phyloP scores from a whole-genome alignment of 2,329 filamentous ascomycete species.

The Botrytis medusae region DNA sequence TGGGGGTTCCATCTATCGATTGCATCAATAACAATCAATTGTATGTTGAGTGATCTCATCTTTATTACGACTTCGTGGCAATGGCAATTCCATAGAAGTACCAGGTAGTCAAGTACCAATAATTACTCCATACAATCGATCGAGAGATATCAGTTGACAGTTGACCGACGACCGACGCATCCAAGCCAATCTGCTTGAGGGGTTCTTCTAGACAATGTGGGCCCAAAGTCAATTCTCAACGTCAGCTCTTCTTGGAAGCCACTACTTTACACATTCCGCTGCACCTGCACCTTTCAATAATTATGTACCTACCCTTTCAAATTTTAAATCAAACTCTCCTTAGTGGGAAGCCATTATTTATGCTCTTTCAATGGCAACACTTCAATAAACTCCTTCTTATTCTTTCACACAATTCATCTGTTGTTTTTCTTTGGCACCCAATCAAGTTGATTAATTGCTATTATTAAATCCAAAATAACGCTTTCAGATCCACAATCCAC shows the following conservation, averaged over 20 bases:
- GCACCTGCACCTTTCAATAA: constrained; percentile 11
- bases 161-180: not conserved
- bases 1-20: not conserved
- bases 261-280: constrained; percentile 9
- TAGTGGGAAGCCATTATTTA: not conserved
- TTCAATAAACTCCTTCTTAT: not conserved
- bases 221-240: constrained; percentile 10
- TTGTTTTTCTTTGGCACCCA: not conserved
- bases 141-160: not conserved
- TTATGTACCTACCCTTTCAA: not conserved
- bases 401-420: not conserved
- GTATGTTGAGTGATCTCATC: not conserved
- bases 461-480: not conserved
- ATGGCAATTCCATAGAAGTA: not conserved
- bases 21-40: not conserved
- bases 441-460: not conserved
- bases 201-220: not conserved
- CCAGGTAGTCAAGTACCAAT: not conserved
- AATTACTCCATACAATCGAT: not conserved
- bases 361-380: not conserved
- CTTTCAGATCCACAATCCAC: not conserved
- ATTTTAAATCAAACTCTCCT: not conserved
- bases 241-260: constrained; percentile 13
- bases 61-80: not conserved
- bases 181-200: not conserved